Evolutionary conservation across 2,329 filamentous ascomycete genomes (phyloP).

Genomic region (Alternaria sp.): DNA sequence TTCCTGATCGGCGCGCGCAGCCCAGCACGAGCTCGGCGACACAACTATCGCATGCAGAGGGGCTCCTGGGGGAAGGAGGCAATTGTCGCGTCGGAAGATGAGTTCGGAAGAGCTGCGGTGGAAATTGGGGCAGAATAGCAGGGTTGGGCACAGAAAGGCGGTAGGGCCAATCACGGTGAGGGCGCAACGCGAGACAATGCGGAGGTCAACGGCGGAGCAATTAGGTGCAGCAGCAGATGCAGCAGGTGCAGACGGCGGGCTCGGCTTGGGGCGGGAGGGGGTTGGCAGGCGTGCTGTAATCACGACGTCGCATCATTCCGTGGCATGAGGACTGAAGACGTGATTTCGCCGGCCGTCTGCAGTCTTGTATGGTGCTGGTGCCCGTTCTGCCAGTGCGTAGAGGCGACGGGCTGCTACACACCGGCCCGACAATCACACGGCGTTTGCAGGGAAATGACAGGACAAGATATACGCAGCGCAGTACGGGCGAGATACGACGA

Average conservation of each 20-base stretch:
- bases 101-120: background rate
- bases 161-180: conserved; percentile 14
- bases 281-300: conserved; percentile 8
- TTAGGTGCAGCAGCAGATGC: background rate
- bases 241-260: conserved; percentile 1
- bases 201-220: conserved; percentile 3
- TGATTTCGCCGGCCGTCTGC: background rate
- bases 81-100: conserved; percentile 10
- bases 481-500: background rate
- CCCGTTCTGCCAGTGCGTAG: background rate
- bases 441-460: conserved; percentile 3
- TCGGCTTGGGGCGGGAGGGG: conserved; percentile 8
- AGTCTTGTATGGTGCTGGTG: background rate
- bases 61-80: conserved; percentile 12
- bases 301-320: conserved; percentile 15
- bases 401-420: background rate
- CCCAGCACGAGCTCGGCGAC: conserved; percentile 38
- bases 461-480: background rate
- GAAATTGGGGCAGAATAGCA: conserved; percentile 4
- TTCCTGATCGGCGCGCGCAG: conserved; percentile 31
- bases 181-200: conserved; percentile 15
- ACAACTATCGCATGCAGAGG: conserved; percentile 28
- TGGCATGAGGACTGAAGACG: conserved; percentile 7
- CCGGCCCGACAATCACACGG: background rate
- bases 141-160: background rate